A percentile compares a stretch with the other conserved stretches of the same genome.
phyloP scores from a whole-genome alignment of 495 filamentous ascomycete species.

The Penicillium desertorum region DNA sequence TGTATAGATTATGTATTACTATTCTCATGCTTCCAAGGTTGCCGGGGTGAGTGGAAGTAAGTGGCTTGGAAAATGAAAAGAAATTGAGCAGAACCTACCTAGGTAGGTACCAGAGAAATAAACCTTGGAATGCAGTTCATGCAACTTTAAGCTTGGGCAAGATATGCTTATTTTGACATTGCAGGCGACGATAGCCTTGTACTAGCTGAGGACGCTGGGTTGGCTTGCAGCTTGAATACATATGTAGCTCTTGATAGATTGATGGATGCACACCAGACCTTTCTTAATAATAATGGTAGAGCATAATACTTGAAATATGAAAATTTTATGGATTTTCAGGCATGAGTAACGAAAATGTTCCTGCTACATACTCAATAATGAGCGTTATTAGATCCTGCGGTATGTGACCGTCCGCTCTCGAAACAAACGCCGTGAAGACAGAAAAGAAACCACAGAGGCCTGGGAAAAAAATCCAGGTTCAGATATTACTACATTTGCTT shows the following conservation, averaged over 20 bases:
- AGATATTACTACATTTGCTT: background rate
- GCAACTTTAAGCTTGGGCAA: background rate
- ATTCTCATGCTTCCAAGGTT: no score
- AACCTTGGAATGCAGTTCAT: no score
- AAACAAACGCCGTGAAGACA: conserved; percentile 2
- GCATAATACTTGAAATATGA: background rate
- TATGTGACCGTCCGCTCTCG: no score
- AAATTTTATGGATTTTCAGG: background rate
- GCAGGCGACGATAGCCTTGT: background rate
- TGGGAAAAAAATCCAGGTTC: background rate
- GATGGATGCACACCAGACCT: background rate
- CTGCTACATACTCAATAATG: background rate
- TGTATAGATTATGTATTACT: no score
- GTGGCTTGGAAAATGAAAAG: background rate
- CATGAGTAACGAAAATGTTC: background rate
- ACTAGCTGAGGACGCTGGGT: background rate
- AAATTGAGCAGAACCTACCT: no score
- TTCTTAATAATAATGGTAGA: background rate
- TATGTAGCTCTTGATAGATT: background rate
- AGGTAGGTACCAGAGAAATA: no score
- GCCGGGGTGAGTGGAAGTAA: no score
- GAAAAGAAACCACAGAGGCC: background rate
- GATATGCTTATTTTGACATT: background rate
- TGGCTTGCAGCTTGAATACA: background rate
- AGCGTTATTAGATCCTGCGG: background rate